A percentile compares a stretch with the other conserved stretches of the same genome.
Evolutionary conservation across 2,329 filamentous ascomycete genomes (phyloP).

Genomic region (Leptographium procerum): DNA sequence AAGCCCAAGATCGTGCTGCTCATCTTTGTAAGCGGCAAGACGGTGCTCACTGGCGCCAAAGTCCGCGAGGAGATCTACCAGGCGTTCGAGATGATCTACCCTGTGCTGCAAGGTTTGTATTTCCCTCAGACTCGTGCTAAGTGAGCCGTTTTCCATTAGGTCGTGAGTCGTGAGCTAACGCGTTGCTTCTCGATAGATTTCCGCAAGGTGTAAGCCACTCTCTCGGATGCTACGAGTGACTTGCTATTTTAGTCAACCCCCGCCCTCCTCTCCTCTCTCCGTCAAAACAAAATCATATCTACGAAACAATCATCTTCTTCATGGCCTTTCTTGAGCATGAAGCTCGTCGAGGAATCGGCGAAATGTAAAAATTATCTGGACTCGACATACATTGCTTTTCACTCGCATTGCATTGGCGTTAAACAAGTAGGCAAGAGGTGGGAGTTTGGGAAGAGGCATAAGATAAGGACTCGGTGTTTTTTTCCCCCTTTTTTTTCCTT

Average conservation of each 20-base stretch:
- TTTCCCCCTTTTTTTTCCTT: not conserved
- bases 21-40: conserved; percentile 97
- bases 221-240: not conserved
- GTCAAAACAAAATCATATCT: not conserved
- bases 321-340: not conserved
- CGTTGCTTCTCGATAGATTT: conserved; percentile 30
- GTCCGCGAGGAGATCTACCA: conserved; percentile 97
- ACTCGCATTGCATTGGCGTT: conserved; percentile 49
- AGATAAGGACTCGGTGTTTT: not conserved
- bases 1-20: conserved; percentile 98
- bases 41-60: conserved; percentile 93
- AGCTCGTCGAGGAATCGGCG: not conserved
- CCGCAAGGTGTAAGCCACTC: conserved; percentile 41
- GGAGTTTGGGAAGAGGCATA: not conserved
- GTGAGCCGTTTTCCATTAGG: too few relatives aligned
- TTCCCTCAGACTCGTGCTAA: conserved; percentile 12
- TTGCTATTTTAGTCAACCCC: not conserved
- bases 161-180: conserved; percentile 12
- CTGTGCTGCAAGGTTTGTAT: conserved; percentile 70
- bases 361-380: conserved; percentile 13
- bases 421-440: not conserved
- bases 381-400: conserved; percentile 31
- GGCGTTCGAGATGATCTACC: conserved; percentile 94
- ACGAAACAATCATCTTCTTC: not conserved
- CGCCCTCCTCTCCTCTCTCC: not conserved